phyloP scores from a whole-genome alignment of 805 yeast genomes.

The Nakazawaea populi region DNA sequence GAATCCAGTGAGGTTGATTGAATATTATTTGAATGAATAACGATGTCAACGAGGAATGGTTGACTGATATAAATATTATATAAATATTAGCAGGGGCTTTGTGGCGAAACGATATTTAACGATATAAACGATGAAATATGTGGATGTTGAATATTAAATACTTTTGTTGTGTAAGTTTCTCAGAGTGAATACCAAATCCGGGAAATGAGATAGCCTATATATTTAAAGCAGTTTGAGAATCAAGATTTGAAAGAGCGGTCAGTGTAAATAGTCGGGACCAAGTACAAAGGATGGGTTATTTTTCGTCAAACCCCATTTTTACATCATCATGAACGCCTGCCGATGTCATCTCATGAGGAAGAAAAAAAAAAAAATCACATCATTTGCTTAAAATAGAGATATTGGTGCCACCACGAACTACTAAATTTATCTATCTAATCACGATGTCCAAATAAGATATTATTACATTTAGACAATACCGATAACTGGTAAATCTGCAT shows the following conservation, averaged over 20 bases:
- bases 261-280: too few relatives aligned
- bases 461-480: too few relatives aligned
- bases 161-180: neutral
- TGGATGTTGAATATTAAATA: too few relatives aligned
- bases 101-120: too few relatives aligned
- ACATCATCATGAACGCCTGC: neutral
- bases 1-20: neutral
- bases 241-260: too few relatives aligned
- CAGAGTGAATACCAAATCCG: neutral
- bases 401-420: neutral
- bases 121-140: neutral
- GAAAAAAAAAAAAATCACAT: conserved; percentile 6
- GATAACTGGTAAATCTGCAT: too few relatives aligned
- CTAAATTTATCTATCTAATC: neutral
- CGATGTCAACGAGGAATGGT: neutral
- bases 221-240: too few relatives aligned
- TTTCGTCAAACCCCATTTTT: neutral
- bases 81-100: too few relatives aligned
- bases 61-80: too few relatives aligned
- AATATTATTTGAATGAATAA: neutral
- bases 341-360: neutral
- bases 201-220: neutral
- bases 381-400: neutral
- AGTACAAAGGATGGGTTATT: too few relatives aligned
- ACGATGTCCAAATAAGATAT: too few relatives aligned